A percentile compares a stretch with the other conserved stretches of the same genome.
phyloP scores from a whole-genome alignment of 495 filamentous ascomycete species.

The Aspergillus coremiiformis region DNA sequence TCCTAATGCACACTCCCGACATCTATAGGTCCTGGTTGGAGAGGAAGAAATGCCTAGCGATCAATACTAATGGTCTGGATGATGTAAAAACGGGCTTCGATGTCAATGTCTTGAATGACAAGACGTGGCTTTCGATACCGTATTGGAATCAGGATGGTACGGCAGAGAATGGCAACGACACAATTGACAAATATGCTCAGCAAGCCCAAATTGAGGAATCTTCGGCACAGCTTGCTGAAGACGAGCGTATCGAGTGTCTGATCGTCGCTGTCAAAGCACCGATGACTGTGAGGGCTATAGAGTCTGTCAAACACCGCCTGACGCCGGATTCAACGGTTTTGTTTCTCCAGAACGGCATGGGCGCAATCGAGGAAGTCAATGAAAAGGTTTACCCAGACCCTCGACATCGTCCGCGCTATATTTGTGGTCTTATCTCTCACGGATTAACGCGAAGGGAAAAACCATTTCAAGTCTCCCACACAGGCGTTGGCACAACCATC shows the following conservation, averaged over 20 bases:
- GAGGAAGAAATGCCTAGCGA: conserved; percentile 24
- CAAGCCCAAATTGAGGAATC: conserved; percentile 7
- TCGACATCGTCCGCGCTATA: conserved; percentile 58
- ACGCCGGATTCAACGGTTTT: conserved; percentile 64
- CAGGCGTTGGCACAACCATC: conserved; percentile 52
- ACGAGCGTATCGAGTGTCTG: conserved; percentile 61
- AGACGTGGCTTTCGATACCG: conserved; percentile 27
- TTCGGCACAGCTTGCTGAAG: conserved; percentile 15
- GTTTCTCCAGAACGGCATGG: conserved; percentile 79
- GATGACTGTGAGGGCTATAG: conserved; percentile 49
- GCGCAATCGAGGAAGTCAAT: conserved; percentile 67
- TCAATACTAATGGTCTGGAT: conserved; percentile 32
- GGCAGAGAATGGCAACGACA: conserved; percentile 6
- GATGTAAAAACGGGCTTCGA: conserved; percentile 39
- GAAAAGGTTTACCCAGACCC: conserved; percentile 58
- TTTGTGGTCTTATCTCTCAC: conserved; percentile 66
- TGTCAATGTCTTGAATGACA: conserved; percentile 27
- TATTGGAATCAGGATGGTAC: conserved; percentile 23
- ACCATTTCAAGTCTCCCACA: conserved; percentile 57
- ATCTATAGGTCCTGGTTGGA: conserved; percentile 22
- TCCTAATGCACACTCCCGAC: conserved; percentile 42
- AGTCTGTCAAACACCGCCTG: conserved; percentile 56
- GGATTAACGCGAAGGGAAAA: conserved; percentile 45
- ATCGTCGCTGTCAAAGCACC: conserved; percentile 62
- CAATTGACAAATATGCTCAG: conserved; percentile 1